Conservation (phyloP, 2,329 filamentous ascomycete genomes). For the Laburnicola sp. region DNA sequence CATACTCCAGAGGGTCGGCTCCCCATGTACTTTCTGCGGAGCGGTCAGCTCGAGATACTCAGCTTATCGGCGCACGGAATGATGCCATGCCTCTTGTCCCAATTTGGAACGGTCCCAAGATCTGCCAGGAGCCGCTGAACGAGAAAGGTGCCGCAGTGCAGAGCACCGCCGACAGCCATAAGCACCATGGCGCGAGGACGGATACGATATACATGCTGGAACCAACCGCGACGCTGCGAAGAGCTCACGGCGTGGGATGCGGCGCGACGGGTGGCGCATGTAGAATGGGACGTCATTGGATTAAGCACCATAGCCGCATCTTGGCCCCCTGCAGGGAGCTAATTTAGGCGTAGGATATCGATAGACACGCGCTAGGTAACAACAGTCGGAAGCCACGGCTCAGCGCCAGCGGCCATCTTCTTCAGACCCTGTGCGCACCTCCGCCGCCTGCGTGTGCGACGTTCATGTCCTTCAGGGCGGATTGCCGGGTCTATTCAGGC, state of each 20-base stretch:
- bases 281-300: slow-evolving; percentile 19
- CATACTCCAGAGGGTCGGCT: slow-evolving; percentile 58
- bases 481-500: slow-evolving; percentile 5
- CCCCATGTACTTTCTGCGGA: slow-evolving; percentile 60
- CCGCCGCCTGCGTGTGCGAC: slow-evolving; percentile 12
- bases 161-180: slow-evolving; percentile 14
- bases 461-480: slow-evolving; percentile 4
- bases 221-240: background rate
- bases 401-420: slow-evolving; percentile 20
- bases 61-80: slow-evolving; percentile 1
- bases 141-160: slow-evolving; percentile 27
- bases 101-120: slow-evolving; percentile 61
- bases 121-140: slow-evolving; percentile 51
- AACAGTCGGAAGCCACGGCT: slow-evolving; percentile 22
- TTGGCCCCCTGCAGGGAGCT: slow-evolving; percentile 17
- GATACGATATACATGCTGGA: slow-evolving; percentile 3
- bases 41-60: slow-evolving; percentile 15
- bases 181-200: background rate
- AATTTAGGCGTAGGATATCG: slow-evolving; percentile 26
- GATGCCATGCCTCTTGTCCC: slow-evolving; percentile 59
- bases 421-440: background rate
- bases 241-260: background rate
- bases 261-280: slow-evolving; percentile 11
- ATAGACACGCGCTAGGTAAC: slow-evolving; percentile 25
- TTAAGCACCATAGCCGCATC: slow-evolving; percentile 18